Conservation (phyloP, 805 yeast genomes). For the Wickerhamomyces bisporus region DNA sequence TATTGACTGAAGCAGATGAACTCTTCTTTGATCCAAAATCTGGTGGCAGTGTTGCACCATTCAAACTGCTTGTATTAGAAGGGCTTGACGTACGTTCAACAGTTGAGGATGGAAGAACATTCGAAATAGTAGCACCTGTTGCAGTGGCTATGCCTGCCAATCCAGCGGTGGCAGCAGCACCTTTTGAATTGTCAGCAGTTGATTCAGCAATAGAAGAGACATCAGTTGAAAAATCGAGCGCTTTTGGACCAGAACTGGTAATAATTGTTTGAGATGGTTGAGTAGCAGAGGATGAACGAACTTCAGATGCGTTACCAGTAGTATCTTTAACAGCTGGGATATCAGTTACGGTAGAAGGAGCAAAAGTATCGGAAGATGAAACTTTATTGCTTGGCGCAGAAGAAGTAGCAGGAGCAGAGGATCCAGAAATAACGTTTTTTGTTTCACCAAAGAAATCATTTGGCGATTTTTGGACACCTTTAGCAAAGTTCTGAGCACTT, state of each 20-base stretch:
- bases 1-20: constrained; percentile 2
- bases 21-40: constrained; percentile 18
- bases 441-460: constrained; percentile 8
- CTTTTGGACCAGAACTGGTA: no score
- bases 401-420: no score
- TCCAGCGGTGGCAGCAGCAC: constrained; percentile 3
- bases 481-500: constrained; percentile 7
- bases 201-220: no score
- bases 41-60: constrained; percentile 24
- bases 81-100: constrained; percentile 6
- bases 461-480: constrained; percentile 7
- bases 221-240: no score
- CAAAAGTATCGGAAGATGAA: no score
- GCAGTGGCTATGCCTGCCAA: neutral
- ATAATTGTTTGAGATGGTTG: no score
- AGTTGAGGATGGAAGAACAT: neutral
- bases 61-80: constrained; percentile 11
- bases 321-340: no score
- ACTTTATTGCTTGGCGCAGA: no score
- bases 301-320: neutral
- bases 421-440: constrained; percentile 2
- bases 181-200: no score
- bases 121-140: neutral
- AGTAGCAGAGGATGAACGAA: no score
- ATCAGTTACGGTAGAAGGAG: no score